Evolutionary conservation across 2,329 filamentous ascomycete genomes (phyloP), one percentile per base, ranked within the genome.

Genomic region (Didymella pinodella): DNA sequence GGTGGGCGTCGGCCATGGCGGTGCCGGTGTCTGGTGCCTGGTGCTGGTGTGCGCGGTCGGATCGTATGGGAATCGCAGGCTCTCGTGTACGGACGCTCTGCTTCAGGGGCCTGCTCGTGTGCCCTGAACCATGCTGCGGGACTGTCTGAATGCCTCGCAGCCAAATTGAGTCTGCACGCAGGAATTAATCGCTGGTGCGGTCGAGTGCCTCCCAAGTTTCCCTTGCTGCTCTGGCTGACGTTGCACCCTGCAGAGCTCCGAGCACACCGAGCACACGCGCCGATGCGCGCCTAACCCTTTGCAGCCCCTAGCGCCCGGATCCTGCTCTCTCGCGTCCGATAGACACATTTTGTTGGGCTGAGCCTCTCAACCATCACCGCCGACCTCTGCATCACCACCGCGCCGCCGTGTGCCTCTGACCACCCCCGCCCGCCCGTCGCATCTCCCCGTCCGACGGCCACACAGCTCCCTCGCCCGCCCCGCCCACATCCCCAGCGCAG

Each of bases 1-100:
- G 62, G 25, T 68, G 66, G 63, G 63, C n/a, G 70, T 74, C 73
- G 70, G 75, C 73, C 75, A 77, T 77, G 62, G 67, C 69, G 67
- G 54, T 54, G 48, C 25, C 25, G 28, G 41, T 22, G 22, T 22
- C 22, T 70, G 67, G 54, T 54, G 48, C 25, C 25, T 44, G 41
- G 41, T 44, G 41, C 4, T 20, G 22, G 40, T 26, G 26, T 43
- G 40, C 40, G 40, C 40, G 20, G 40, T 22, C 40, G 22, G 22
- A 14, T 43, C 25, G 25, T 18, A 1, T 44, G 22, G 22, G 41
- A 10, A n/a, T 11, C 25, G 22, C 14, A 26, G 7, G 14, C 22
- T 44, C 41, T 44, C 41, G 41, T 44, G 22, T 26, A 18, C 41
- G 4, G 18, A 25, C 20, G 14, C 11, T 44, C 14, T 26, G 64